These are phyloP conservation scores for Annulohypoxylon stygium DNA, from an alignment of 495 filamentous ascomycete genomes.

Conservation along the genomic window DNA sequence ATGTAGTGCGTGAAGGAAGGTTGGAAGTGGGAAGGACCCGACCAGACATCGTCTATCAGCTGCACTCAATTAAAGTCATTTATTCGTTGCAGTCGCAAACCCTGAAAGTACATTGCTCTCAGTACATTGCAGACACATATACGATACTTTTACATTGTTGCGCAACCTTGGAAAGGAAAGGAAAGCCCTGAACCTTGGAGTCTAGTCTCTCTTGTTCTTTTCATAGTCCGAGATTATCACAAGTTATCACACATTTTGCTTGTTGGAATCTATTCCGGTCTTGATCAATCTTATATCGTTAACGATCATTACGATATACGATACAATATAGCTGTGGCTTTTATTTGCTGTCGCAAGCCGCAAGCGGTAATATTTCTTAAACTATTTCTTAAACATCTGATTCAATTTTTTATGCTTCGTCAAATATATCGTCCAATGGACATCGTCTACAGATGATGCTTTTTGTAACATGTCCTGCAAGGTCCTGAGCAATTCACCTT, in stretches of 20 bases:
- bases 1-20: slow-evolving; percentile 5
- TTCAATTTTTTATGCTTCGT: slow-evolving; percentile 28
- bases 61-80: slow-evolving; percentile 27
- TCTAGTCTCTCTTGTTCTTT: slow-evolving; percentile 10
- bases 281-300: background rate
- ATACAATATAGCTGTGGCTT: slow-evolving; percentile 8
- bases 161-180: slow-evolving; percentile 8
- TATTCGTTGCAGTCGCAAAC: slow-evolving; percentile 24
- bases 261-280: slow-evolving; percentile 3
- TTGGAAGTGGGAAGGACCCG: slow-evolving; percentile 13
- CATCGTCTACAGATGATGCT: slow-evolving; percentile 30
- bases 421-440: slow-evolving; percentile 34
- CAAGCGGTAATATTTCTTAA: slow-evolving; percentile 24
- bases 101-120: slow-evolving; percentile 2
- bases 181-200: background rate
- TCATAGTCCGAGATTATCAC: slow-evolving; percentile 2
- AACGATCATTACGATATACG: too few species aligned
- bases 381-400: slow-evolving; percentile 21
- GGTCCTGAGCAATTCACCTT: slow-evolving; percentile 42
- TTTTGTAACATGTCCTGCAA: slow-evolving; percentile 45
- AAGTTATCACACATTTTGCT: slow-evolving; percentile 5
- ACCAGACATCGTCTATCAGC: slow-evolving; percentile 21
- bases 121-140: slow-evolving; percentile 3
- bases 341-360: slow-evolving; percentile 24
- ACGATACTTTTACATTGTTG: slow-evolving; percentile 2